Evolutionary conservation across 2,329 filamentous ascomycete species (phyloP).

Genomic region (Cladosporium austrohemisphaericum): DNA sequence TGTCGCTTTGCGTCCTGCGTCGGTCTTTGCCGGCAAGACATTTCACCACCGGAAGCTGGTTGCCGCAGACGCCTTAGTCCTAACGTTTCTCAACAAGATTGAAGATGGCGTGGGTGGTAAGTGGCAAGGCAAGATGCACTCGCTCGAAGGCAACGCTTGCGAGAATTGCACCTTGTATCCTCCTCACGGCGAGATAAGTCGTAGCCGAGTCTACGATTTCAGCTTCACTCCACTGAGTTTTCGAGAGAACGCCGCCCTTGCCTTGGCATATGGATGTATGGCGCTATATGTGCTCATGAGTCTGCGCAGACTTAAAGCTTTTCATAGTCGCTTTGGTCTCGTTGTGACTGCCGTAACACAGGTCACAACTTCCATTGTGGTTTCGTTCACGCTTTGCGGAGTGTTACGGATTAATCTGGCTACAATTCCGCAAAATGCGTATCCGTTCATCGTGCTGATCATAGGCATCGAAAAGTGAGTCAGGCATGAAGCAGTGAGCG

Average conservation of each 20-base stretch:
- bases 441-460: slow-evolving; percentile 71
- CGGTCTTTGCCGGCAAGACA: slow-evolving; percentile 76
- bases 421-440: slow-evolving; percentile 68
- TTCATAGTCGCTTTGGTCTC: slow-evolving; percentile 72
- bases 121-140: slow-evolving; percentile 61
- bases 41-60: slow-evolving; percentile 65
- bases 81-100: slow-evolving; percentile 68
- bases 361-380: slow-evolving; percentile 64
- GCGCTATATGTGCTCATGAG: slow-evolving; percentile 63
- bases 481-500: background rate
- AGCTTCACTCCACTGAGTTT: slow-evolving; percentile 70
- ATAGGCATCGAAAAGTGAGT: slow-evolving; percentile 67
- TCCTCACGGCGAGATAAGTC: slow-evolving; percentile 49
- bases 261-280: slow-evolving; percentile 62
- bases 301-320: slow-evolving; percentile 65
- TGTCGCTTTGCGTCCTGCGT: slow-evolving; percentile 70
- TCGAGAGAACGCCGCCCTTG: slow-evolving; percentile 61
- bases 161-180: slow-evolving; percentile 65
- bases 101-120: slow-evolving; percentile 60
- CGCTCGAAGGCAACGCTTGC: slow-evolving; percentile 48
- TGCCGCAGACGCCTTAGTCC: slow-evolving; percentile 72
- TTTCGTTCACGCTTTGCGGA: slow-evolving; percentile 75
- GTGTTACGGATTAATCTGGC: slow-evolving; percentile 72
- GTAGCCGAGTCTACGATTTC: slow-evolving; percentile 70
- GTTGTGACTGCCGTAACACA: slow-evolving; percentile 68